Percentiles rank a stretch among this genome's conserved stretches.
These are phyloP conservation scores for Jamesozyma spencerorum DNA, from an alignment of 805 yeast genomes.

Conservation along the genomic window DNA sequence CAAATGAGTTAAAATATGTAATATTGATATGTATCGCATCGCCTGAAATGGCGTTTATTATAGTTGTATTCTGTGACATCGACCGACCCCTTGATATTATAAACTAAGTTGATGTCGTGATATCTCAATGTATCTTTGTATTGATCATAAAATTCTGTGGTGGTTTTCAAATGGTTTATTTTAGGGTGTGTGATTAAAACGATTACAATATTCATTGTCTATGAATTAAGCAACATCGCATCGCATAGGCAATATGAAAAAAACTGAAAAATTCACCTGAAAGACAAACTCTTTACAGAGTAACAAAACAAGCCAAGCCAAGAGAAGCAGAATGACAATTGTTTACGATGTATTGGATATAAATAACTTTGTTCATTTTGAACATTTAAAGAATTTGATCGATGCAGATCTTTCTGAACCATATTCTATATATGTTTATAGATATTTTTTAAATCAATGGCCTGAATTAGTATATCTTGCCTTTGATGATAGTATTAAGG, in stretches of 20 bases:
- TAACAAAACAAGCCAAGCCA: no score
- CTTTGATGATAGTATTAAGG: conserved; percentile 28
- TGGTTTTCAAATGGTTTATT: neutral
- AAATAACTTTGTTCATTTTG: conserved; percentile 31
- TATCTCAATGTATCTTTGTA: no score
- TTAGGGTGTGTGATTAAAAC: no score
- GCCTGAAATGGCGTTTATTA: conserved; percentile 41
- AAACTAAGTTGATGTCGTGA: no score
- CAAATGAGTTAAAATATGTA: conserved; percentile 34
- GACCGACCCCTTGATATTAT: no score
- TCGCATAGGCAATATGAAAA: no score
- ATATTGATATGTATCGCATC: conserved; percentile 29
- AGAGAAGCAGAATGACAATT: no score
- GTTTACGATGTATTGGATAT: conserved; percentile 22
- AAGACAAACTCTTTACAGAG: no score
- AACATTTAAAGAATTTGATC: conserved; percentile 47
- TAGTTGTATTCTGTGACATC: conserved; percentile 6
- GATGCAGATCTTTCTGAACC: conserved; percentile 82
- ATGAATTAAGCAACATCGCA: no score
- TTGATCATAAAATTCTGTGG: no score
- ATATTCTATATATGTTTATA: conserved; percentile 84
- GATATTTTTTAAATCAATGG: conserved; percentile 86
- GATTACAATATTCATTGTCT: no score
- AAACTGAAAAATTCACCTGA: no score
- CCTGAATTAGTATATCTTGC: conserved; percentile 73